Conservation (phyloP, 129 eudicot species). For the Tanacetum coccineum region DNA sequence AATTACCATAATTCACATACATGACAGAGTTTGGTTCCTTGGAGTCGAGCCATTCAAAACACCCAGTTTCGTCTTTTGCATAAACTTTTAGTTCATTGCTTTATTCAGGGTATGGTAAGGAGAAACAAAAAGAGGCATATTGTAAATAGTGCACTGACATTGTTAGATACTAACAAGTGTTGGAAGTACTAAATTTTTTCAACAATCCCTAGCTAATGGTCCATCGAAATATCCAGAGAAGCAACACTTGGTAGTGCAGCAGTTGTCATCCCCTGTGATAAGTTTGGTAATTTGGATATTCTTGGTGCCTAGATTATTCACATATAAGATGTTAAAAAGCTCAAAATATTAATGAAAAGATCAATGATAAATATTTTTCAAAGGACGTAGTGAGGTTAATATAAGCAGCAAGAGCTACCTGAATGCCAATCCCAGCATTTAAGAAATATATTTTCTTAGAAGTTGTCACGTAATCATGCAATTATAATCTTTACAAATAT, state of each 20-base stretch:
- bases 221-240: constrained; percentile 73
- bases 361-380: background rate
- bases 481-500: constrained; percentile 82
- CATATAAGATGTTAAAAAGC: background rate
- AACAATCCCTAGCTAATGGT: constrained; percentile 94
- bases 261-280: constrained; percentile 60
- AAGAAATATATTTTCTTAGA: constrained; percentile 86
- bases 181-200: constrained; percentile 67
- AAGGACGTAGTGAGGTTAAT: background rate
- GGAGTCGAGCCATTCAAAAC: too few species aligned
- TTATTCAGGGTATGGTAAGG: constrained; percentile 13
- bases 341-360: background rate
- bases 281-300: constrained; percentile 67
- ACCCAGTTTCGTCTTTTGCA: too few species aligned
- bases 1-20: too few species aligned
- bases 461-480: constrained; percentile 84
- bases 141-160: constrained; percentile 54
- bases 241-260: constrained; percentile 75
- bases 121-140: constrained; percentile 17
- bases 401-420: constrained; percentile 37
- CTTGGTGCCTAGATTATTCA: constrained; percentile 76
- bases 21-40: too few species aligned
- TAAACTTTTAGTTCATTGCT: too few species aligned
- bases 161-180: constrained; percentile 62
- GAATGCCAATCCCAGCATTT: constrained; percentile 79